A percentile compares a stretch with the other conserved stretches of the same genome.
Evolutionary conservation across 169 alveolate species (phyloP).

Genomic region (Plasmodium adleri): DNA sequence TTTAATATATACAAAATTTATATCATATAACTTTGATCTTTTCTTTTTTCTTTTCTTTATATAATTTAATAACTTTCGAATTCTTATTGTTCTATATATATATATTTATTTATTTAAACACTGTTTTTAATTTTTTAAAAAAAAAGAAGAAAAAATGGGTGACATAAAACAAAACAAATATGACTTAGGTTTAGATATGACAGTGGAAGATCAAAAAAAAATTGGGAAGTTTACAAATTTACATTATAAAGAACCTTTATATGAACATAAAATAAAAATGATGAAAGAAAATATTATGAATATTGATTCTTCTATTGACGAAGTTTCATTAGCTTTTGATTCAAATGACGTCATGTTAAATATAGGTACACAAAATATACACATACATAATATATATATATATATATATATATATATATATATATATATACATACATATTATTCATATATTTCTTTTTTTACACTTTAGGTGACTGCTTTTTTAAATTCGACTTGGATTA

Average conservation of each 20-base stretch:
- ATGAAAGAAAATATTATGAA: slow-evolving; percentile 58
- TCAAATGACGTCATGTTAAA: slow-evolving; percentile 58
- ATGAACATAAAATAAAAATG: slow-evolving; percentile 63
- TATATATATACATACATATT: not conserved
- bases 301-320: slow-evolving; percentile 71
- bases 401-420: not conserved
- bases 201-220: slow-evolving; percentile 70
- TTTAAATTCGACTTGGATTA: slow-evolving; percentile 49
- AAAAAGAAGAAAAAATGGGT: slow-evolving; percentile 10
- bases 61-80: no score
- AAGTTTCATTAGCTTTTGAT: slow-evolving; percentile 50
- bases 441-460: not conserved
- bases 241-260: slow-evolving; percentile 60
- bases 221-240: slow-evolving; percentile 69
- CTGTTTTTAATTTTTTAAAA: no score
- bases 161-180: slow-evolving; percentile 41
- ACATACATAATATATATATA: not conserved
- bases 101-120: not conserved
- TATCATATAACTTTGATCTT: no score
- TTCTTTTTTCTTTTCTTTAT: no score
- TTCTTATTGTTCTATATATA: no score
- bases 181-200: slow-evolving; percentile 76
- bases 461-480: slow-evolving; percentile 60
- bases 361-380: slow-evolving; percentile 31
- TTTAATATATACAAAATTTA: no score